phyloP scores from a whole-genome alignment of 495 filamentous ascomycete genomes.

The Clavariopsis aquatica region DNA sequence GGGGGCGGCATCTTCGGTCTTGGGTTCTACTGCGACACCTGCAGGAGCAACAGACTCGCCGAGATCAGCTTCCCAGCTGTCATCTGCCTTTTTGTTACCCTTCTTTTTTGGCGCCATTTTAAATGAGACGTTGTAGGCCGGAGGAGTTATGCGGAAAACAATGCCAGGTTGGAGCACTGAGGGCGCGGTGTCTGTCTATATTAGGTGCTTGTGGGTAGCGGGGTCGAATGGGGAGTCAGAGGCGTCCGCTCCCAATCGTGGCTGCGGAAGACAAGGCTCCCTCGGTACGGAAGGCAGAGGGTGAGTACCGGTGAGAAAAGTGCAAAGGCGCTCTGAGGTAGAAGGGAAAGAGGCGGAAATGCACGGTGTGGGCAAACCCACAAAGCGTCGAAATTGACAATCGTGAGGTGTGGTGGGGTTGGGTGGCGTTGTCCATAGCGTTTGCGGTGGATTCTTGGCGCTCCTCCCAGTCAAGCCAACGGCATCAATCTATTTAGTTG shows the following conservation, averaged over 20 bases:
- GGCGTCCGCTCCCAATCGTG: not conserved
- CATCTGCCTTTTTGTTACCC: slow-evolving; percentile 74
- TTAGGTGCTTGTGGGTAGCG: slow-evolving; percentile 5
- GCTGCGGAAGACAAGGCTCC: not conserved
- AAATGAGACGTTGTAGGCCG: not conserved
- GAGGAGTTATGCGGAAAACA: not conserved
- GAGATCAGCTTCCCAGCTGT: slow-evolving; percentile 96
- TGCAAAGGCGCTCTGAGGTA: not conserved
- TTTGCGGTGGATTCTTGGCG: not conserved
- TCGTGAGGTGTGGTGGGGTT: slow-evolving; percentile 2
- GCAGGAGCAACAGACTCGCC: slow-evolving; percentile 62
- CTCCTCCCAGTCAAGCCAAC: too few relatives aligned
- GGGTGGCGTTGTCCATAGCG: not conserved
- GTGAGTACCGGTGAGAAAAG: not conserved
- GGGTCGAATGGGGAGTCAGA: slow-evolving; percentile 1
- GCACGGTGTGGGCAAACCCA: slow-evolving; percentile 9
- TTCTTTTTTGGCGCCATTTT: slow-evolving; percentile 93
- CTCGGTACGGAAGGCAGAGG: not conserved
- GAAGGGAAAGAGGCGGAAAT: slow-evolving; percentile 4
- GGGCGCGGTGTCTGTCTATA: not conserved
- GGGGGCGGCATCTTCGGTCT: slow-evolving; percentile 49
- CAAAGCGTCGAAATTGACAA: slow-evolving; percentile 20
- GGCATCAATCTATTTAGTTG: too few relatives aligned
- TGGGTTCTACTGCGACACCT: slow-evolving; percentile 48
- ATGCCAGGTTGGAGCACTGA: not conserved